These are phyloP conservation scores for Oryza meridionalis DNA, from an alignment of 176 grass and related monocot genomes.

Conservation along the genomic window DNA sequence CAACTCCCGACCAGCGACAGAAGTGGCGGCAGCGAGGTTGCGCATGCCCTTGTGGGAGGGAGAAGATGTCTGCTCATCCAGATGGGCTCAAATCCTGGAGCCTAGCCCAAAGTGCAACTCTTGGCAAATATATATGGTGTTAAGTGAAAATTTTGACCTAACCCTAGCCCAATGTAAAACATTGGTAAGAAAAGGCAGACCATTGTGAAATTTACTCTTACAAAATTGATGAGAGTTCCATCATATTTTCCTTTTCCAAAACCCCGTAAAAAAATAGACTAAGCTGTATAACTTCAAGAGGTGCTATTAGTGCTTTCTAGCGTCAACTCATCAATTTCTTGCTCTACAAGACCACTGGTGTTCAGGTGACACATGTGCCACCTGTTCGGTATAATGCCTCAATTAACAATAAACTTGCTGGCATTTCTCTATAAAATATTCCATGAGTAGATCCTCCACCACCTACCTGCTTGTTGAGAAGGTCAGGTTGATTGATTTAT, in stretches of 20 bases:
- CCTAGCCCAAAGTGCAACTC: too few species aligned
- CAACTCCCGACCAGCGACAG: too few species aligned
- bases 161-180: too few species aligned
- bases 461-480: not conserved
- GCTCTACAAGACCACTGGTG: not conserved
- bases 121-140: too few species aligned
- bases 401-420: not conserved
- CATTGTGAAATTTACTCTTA: too few species aligned
- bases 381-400: not conserved
- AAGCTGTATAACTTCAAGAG: not conserved
- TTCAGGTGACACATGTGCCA: not conserved
- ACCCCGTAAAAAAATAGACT: not conserved
- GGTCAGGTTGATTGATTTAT: not conserved
- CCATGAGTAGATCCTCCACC: not conserved
- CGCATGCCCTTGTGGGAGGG: too few species aligned
- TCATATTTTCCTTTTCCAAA: conserved; percentile 12
- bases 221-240: not conserved
- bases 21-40: too few species aligned
- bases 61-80: too few species aligned
- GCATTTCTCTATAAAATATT: not conserved
- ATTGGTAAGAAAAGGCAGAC: too few species aligned
- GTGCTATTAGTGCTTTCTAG: not conserved
- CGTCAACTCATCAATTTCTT: not conserved
- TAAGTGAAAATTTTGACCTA: too few species aligned
- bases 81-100: too few species aligned